Evolutionary conservation across 768 basidiomycete species (phyloP).

Genomic region (Phylloporus rhodoxanthus): DNA sequence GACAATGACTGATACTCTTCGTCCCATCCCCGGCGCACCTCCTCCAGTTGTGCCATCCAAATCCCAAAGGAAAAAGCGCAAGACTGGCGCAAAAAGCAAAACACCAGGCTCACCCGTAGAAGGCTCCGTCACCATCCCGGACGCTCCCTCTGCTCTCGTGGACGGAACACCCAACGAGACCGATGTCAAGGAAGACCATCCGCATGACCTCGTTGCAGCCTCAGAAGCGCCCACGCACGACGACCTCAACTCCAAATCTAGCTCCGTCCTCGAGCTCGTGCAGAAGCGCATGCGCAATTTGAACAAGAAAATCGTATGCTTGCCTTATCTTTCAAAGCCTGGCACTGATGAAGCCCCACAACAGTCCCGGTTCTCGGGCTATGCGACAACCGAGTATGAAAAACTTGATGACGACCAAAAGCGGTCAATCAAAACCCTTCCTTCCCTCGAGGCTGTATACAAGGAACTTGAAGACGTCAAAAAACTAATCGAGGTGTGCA

Average conservation of each 20-base stretch:
- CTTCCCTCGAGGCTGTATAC: conserved; percentile 68
- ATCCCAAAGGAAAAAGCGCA: conserved; percentile 63
- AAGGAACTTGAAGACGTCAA: conserved; percentile 83
- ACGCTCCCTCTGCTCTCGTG: conserved; percentile 39
- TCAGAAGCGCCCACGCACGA: conserved; percentile 40
- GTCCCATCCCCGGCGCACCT: conserved; percentile 75
- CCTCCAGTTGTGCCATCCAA: conserved; percentile 56
- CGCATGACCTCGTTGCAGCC: conserved; percentile 41
- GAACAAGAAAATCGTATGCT: conserved; percentile 77
- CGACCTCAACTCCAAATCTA: conserved; percentile 45
- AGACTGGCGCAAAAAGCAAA: conserved; percentile 45
- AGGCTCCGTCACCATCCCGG: conserved; percentile 36
- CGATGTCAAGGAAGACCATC: conserved; percentile 43
- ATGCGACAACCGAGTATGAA: conserved; percentile 59
- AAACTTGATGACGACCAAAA: conserved; percentile 88
- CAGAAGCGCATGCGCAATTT: conserved; percentile 72
- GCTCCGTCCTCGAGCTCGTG: conserved; percentile 73
- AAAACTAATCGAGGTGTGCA: conserved; percentile 79
- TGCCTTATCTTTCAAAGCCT: conserved; percentile 11
- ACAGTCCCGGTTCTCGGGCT: conserved; percentile 68
- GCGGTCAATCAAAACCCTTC: conserved; percentile 62
- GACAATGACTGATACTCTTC: conserved; percentile 38
- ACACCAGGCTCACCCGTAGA: conserved; percentile 43
- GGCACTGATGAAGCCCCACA: conserved; percentile 5
- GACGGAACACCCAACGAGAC: conserved; percentile 47